Evolutionary conservation across 169 alveolate genomes (phyloP), one percentile per base, ranked within the genome.

Genomic region (Ichthyophthirius multifiliis): DNA sequence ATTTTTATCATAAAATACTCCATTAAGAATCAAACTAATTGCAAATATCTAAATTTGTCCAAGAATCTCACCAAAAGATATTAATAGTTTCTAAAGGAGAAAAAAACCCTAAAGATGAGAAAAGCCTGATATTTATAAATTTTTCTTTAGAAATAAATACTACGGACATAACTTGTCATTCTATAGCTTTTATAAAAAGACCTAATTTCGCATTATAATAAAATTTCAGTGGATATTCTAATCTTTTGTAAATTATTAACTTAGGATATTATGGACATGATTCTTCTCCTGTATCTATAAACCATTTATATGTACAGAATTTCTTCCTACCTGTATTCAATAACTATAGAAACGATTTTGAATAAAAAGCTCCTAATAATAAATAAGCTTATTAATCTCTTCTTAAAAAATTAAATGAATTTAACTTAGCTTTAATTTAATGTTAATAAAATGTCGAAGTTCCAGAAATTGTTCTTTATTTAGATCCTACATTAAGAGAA

Each of bases 371-470:
- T 39, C 55, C 39, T 18, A 62, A 95, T 47, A 86, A 93, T 65
- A 82, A 89, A 43, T 85, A 89, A 34, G 91, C 88, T 2, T 75
- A 83, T 13, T 89, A 90, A 34, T 78, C 89, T 7, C 91, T 96
- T 27, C 89, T 89, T 48, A 92, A 92, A 62, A 92, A 93, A 74
- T 80, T 94, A 6, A 85, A 90, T 31, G 98, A 98, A 82, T 88
- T 97, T 13, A 93, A 94, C 73, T 91, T 97, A 30, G 96, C 97
- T 41, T 86, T 98, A 76, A 95, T 94, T 74, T 96, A 97, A 88
- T 97, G 98, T 76, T 96, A 94, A 32, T 93, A 97, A 78, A 96
- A 95, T 86, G 95, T 96, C 7, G 97, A 96, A 82, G 96, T 97
- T 71, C 99, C 99, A 39, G 92, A 91, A 55, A 94, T 97, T 65